Conservation (phyloP, 768 basidiomycete species). For the Rhodotorula paludigena region DNA sequence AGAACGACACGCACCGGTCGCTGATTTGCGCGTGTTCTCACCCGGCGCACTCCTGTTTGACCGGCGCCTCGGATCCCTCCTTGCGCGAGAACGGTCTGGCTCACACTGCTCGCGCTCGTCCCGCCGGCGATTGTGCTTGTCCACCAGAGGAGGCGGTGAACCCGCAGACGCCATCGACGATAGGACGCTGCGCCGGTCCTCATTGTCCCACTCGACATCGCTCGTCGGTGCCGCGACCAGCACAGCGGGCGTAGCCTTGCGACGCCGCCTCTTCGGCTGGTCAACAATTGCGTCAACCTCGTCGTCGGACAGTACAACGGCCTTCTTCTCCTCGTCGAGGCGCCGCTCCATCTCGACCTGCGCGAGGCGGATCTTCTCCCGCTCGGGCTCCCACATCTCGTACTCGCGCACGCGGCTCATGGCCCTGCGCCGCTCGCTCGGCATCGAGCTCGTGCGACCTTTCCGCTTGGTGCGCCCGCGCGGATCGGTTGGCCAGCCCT, state of each 20-base stretch:
- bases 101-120: too few species aligned
- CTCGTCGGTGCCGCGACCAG: neutral
- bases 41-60: too few species aligned
- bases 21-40: too few species aligned
- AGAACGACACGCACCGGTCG: too few species aligned
- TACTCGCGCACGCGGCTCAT: constrained; percentile 17
- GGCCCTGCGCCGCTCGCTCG: neutral
- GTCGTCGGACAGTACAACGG: neutral
- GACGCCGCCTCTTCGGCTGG: neutral
- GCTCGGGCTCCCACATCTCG: constrained; percentile 16
- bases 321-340: constrained; percentile 14
- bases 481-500: neutral
- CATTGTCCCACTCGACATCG: neutral
- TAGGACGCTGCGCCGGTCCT: neutral
- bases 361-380: constrained; percentile 16
- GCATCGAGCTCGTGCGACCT: neutral
- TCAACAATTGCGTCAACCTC: neutral
- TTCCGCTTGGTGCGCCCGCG: neutral
- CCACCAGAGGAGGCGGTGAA: neutral
- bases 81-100: too few species aligned
- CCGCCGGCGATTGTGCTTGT: neutral
- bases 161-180: constrained; percentile 1
- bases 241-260: constrained; percentile 3
- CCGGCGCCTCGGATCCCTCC: too few species aligned
- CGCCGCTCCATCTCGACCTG: constrained; percentile 31